Conservation (phyloP, 2,329 filamentous ascomycete genomes). For the Aspergillus caelatus region DNA sequence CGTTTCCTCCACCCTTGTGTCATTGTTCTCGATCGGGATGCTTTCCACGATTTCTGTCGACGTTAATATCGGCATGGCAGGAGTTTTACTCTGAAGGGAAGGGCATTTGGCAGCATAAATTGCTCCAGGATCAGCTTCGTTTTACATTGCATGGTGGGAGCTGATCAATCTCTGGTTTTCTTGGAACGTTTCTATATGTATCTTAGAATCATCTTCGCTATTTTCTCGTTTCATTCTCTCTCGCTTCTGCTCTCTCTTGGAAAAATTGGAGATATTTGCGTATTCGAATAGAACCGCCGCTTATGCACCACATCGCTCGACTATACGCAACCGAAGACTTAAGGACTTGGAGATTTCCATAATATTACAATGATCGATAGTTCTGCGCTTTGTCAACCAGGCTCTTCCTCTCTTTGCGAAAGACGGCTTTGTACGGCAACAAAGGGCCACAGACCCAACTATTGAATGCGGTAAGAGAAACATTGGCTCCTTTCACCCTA, state of each 20-base stretch:
- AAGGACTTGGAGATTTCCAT: not conserved
- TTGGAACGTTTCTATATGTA: conserved; percentile 14
- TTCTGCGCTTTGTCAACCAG: not conserved
- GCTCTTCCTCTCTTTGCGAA: not conserved
- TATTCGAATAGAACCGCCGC: conserved; percentile 5
- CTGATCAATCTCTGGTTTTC: conserved; percentile 9
- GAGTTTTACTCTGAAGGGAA: conserved; percentile 24
- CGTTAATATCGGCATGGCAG: conserved; percentile 25
- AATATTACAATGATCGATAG: not conserved
- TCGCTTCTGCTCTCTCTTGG: not conserved
- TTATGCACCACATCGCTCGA: not conserved
- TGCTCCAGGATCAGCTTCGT: conserved; percentile 16
- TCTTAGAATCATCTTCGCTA: conserved; percentile 14
- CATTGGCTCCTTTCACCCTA: not conserved
- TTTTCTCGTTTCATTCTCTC: conserved; percentile 10
- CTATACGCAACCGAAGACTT: not conserved
- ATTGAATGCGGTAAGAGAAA: not conserved
- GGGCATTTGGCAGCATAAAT: conserved; percentile 25
- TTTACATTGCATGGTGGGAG: conserved; percentile 21
- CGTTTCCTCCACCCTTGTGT: conserved; percentile 12
- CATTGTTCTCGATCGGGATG: conserved; percentile 13
- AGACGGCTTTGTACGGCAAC: not conserved
- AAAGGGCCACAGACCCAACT: not conserved
- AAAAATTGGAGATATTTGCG: conserved; percentile 4
- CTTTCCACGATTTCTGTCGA: conserved; percentile 18